Conservation (phyloP, 129 eudicot genomes). For the Kitagawia praeruptora region DNA sequence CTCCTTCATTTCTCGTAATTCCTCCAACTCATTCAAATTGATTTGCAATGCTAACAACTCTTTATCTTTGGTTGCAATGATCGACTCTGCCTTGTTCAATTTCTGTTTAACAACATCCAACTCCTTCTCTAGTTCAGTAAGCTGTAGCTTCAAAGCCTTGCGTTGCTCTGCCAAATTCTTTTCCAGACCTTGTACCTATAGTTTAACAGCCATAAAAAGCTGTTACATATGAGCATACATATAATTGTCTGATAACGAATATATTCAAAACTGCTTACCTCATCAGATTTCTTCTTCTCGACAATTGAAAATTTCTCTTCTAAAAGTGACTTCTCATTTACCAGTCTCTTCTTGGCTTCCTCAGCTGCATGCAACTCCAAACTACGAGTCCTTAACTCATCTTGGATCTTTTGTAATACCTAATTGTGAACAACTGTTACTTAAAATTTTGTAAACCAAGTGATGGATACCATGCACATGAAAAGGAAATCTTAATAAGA, state of each 20-base stretch:
- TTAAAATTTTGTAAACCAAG: neutral
- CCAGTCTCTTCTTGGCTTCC: slow-evolving; percentile 64
- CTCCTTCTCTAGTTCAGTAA: slow-evolving; percentile 66
- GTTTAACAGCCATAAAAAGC: neutral
- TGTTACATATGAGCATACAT: neutral
- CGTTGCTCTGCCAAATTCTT: slow-evolving; percentile 59
- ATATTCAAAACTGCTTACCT: slow-evolving; percentile 30
- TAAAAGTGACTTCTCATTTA: slow-evolving; percentile 54
- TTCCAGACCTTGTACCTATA: slow-evolving; percentile 51
- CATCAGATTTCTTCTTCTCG: slow-evolving; percentile 59
- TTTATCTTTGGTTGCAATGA: slow-evolving; percentile 42
- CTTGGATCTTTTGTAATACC: slow-evolving; percentile 78
- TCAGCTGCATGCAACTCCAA: slow-evolving; percentile 75
- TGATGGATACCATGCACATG: neutral
- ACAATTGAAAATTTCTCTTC: slow-evolving; percentile 67
- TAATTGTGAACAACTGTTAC: slow-evolving; percentile 13
- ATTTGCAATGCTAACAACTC: slow-evolving; percentile 60
- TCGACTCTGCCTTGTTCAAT: slow-evolving; percentile 50
- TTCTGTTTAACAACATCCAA: slow-evolving; percentile 44
- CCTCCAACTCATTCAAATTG: slow-evolving; percentile 76
- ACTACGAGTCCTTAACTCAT: slow-evolving; percentile 64
- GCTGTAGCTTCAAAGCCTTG: slow-evolving; percentile 43
- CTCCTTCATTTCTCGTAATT: slow-evolving; percentile 96
- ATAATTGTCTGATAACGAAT: slow-evolving; percentile 2
- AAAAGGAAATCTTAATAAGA: neutral